Evolutionary conservation across 192 early-diverging fungal species (phyloP).

Genomic region (Haplosporangium gracile): DNA sequence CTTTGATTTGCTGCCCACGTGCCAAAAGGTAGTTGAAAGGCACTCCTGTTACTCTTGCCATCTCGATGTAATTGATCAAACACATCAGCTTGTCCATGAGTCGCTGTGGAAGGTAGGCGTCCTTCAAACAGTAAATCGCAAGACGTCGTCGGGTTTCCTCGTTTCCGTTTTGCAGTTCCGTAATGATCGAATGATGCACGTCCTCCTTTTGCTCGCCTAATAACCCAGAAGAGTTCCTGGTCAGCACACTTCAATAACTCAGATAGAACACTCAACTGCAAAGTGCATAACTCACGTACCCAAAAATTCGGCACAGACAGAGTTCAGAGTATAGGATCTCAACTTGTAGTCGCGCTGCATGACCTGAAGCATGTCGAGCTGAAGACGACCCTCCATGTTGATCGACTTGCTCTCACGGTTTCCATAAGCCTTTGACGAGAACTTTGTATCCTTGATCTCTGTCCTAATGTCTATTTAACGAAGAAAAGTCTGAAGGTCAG

Average conservation of each 20-base stretch:
- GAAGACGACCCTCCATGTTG: conserved; percentile 92
- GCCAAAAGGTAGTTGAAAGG: conserved; percentile 94
- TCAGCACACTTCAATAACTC: not conserved
- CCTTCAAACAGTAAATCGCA: conserved; percentile 98
- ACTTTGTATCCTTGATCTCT: conserved; percentile 82
- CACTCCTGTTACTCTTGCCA: conserved; percentile 98
- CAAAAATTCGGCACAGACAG: conserved; percentile 95
- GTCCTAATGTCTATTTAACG: conserved; percentile 62
- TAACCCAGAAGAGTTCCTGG: not conserved
- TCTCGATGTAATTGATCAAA: conserved; percentile 97
- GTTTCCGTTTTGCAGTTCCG: conserved; percentile 96
- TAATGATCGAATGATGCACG: conserved; percentile 98
- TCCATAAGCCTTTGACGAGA: conserved; percentile 95
- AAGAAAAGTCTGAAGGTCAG: not conserved
- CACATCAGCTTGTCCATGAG: conserved; percentile 98
- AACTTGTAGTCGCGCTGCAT: conserved; percentile 98
- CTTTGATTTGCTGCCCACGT: conserved; percentile 98
- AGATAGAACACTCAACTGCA: not conserved
- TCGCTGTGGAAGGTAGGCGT: conserved; percentile 93
- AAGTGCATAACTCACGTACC: conserved; percentile 54
- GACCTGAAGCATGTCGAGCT: conserved; percentile 92
- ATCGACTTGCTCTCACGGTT: conserved; percentile 91
- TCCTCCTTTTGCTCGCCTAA: conserved; percentile 98
- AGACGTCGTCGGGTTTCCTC: conserved; percentile 93
- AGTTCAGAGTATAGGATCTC: conserved; percentile 95